Percentiles rank a stretch among this genome's conserved stretches.
phyloP scores from a whole-genome alignment of 1,139 yeast species.

The Yamadazyma sp. region DNA sequence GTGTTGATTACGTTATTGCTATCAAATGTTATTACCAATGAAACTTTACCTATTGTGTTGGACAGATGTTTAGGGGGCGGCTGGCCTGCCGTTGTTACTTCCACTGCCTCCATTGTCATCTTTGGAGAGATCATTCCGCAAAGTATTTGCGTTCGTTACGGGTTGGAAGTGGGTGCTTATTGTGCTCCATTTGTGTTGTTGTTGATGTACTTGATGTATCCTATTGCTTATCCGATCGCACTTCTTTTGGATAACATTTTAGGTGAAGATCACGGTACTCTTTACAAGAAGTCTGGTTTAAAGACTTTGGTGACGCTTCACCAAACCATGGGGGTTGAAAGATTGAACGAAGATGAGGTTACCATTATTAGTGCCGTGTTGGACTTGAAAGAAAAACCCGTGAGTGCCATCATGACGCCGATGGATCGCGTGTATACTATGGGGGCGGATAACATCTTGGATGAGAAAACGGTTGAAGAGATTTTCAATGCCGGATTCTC shows the following conservation, averaged over 20 bases:
- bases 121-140: constrained; percentile 98
- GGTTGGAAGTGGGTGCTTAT: constrained; percentile 85
- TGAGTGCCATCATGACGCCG: constrained; percentile 89
- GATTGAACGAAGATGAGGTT: constrained; percentile 92
- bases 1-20: constrained; percentile 87
- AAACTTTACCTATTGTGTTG: constrained; percentile 88
- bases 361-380: constrained; percentile 92
- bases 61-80: constrained; percentile 96
- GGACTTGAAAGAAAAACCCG: constrained; percentile 90
- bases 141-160: constrained; percentile 87
- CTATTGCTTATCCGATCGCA: constrained; percentile 91
- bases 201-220: constrained; percentile 88
- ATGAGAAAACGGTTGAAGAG: constrained; percentile 82
- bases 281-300: constrained; percentile 88
- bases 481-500: constrained; percentile 94
- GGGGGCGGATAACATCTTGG: constrained; percentile 79
- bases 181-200: constrained; percentile 84
- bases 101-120: constrained; percentile 88
- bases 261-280: constrained; percentile 96
- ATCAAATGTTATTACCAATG: constrained; percentile 91
- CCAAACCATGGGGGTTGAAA: constrained; percentile 91
- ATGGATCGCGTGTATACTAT: constrained; percentile 86
- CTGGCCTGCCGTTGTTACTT: constrained; percentile 92
- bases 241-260: constrained; percentile 72
- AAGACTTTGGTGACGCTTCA: constrained; percentile 92